Evolutionary conservation across 108 stramenopile species (phyloP), one percentile per base, ranked within the genome.

Genomic region (Nitzschia putrida): DNA sequence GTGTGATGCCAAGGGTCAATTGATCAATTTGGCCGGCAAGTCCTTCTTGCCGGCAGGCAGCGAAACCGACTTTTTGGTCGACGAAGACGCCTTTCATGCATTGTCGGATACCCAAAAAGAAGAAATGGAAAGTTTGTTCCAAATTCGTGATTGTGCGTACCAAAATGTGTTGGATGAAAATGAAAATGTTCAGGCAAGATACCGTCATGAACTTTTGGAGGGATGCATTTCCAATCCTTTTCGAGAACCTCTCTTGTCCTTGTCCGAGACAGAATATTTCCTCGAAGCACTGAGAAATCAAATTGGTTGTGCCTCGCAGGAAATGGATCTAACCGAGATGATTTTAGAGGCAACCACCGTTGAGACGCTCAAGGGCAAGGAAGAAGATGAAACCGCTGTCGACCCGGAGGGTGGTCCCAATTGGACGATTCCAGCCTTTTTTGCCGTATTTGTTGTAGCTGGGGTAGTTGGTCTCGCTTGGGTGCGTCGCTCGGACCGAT

Each of bases 141-240:
- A 11, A 1, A 21, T 43, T 20, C 54, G 66, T 2, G 73, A 74
- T 67, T 74, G 73, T 52, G 52, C 55, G 8, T 74, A 74, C 39
- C 34, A 50, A 20, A 53, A 29, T 29, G 34, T 37, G 5, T 21
- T 74, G 73, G 64, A 74, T 29, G 13, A 38, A 38, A 20, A 51
- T 21, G 40, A 9, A 4, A 68, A 45, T 12, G 24, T 57, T 44
- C 18, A 24, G 21, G 54, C 58, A 40, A 24, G 13, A 8, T 55
- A 21, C 47, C 47, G 18, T 16, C n/a, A 49, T 6, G n/a, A 49
- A 49, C 14, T 49, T 16, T 49, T 49, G 18, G 18, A 18, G 18
- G 47, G 18, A 16, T 49, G 47, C 6, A 16, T 49, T 6, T 16
- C 47, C n/a, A 18, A 49, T 49, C 47, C 47, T 18, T 49, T 49